These are phyloP conservation scores for Metschnikowia lochheadii DNA, from an alignment of 805 yeast species.

Conservation along the genomic window DNA sequence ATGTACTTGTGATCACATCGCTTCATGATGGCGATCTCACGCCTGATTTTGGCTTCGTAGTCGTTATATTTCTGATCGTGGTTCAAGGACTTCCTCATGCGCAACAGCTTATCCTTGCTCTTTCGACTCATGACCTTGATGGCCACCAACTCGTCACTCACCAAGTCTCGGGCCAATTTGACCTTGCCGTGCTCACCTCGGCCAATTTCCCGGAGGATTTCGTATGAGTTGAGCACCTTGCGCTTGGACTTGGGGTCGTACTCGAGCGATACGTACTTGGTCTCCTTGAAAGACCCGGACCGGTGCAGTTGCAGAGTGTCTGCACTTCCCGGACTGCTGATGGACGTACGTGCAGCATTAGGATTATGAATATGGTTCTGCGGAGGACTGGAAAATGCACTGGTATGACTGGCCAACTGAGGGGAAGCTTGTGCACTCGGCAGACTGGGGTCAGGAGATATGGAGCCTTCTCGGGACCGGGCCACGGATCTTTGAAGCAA, in stretches of 20 bases:
- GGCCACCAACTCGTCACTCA: conserved; percentile 70
- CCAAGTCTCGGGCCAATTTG: conserved; percentile 75
- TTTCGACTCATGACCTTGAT: conserved; percentile 86
- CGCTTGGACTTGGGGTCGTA: conserved; percentile 84
- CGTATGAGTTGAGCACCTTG: conserved; percentile 83
- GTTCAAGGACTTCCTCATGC: conserved; percentile 27
- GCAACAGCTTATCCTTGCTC: conserved; percentile 33
- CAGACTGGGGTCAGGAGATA: conserved; percentile 1
- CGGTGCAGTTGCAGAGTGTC: not conserved
- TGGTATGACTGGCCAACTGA: not conserved
- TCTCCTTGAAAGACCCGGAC: conserved; percentile 53
- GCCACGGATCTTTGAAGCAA: conserved; percentile 25
- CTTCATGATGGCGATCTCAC: conserved; percentile 45
- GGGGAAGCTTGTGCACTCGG: not conserved
- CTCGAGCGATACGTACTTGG: conserved; percentile 72
- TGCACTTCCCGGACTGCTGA: conserved; percentile 1
- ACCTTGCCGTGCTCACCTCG: conserved; percentile 99
- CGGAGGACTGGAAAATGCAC: conserved; percentile 1
- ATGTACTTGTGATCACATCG: conserved; percentile 44
- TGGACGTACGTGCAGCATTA: not conserved
- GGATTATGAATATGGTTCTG: conserved; percentile 1
- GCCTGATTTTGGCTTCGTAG: conserved; percentile 34
- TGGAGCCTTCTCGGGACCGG: conserved; percentile 14
- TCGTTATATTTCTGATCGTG: conserved; percentile 22
- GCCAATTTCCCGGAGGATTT: conserved; percentile 82